Evolutionary conservation across 768 basidiomycete genomes (phyloP).

Genomic region (Amanita subjunquillea): DNA sequence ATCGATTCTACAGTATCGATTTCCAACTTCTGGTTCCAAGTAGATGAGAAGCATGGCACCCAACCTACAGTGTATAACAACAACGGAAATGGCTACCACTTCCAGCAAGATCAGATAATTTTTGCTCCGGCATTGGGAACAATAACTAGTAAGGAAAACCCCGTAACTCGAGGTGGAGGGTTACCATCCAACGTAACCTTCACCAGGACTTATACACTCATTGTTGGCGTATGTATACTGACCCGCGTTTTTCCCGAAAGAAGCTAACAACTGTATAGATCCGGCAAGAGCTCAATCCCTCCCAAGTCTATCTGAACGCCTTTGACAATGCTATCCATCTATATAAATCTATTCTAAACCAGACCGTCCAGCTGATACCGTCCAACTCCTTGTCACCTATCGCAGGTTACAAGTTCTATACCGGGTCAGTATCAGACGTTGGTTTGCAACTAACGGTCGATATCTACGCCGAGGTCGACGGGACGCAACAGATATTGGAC

Average conservation of each 20-base stretch:
- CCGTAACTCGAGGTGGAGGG: neutral
- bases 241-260: neutral
- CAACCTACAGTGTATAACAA: conserved; percentile 26
- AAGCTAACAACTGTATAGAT: conserved; percentile 11
- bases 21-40: conserved; percentile 39
- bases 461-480: conserved; percentile 16
- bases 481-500: conserved; percentile 19
- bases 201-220: conserved; percentile 11
- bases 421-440: conserved; percentile 14
- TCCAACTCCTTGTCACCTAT: conserved; percentile 13
- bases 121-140: conserved; percentile 23
- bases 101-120: conserved; percentile 32
- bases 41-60: conserved; percentile 34
- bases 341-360: conserved; percentile 16
- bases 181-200: neutral
- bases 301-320: conserved; percentile 18
- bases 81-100: conserved; percentile 28
- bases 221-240: conserved; percentile 16
- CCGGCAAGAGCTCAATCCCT: conserved; percentile 16
- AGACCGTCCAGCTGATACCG: conserved; percentile 16
- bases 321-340: conserved; percentile 15
- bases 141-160: neutral
- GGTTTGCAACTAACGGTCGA: conserved; percentile 21
- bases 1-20: conserved; percentile 29
- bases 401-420: conserved; percentile 22